Conservation (phyloP, 1,139 yeast species). For the Meyerozyma carpophila region DNA sequence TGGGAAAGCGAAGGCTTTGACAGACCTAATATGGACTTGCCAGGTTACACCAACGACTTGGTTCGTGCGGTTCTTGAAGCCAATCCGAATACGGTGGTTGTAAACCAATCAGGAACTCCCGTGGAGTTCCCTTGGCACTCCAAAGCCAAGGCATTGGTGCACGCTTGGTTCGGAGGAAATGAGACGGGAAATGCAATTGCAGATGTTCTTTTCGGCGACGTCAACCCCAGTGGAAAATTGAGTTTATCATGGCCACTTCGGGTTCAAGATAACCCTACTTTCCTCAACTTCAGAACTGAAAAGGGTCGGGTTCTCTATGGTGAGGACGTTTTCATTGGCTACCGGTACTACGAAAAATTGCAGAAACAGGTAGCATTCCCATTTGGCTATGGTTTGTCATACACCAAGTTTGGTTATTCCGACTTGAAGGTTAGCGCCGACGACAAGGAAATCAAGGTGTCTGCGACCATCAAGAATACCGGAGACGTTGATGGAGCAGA, state of each 20-base stretch:
- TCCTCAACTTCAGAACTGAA: slow-evolving; percentile 20
- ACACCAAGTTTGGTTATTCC: slow-evolving; percentile 35
- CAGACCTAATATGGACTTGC: slow-evolving; percentile 29
- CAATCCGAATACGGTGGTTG: slow-evolving; percentile 3
- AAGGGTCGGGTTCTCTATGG: slow-evolving; percentile 54
- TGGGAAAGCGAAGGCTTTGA: slow-evolving; percentile 50
- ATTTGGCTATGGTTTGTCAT: slow-evolving; percentile 59
- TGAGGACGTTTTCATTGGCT: slow-evolving; percentile 54
- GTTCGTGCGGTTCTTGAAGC: slow-evolving; percentile 6
- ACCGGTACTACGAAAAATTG: slow-evolving; percentile 51
- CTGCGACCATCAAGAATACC: slow-evolving; percentile 37
- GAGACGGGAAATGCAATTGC: slow-evolving; percentile 25
- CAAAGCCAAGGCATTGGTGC: slow-evolving; percentile 8
- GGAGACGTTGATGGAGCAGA: slow-evolving; percentile 40
- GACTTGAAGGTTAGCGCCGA: slow-evolving; percentile 10
- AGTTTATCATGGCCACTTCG: slow-evolving; percentile 20
- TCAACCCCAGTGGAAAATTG: slow-evolving; percentile 22
- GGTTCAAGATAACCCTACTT: slow-evolving; percentile 19
- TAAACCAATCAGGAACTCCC: slow-evolving; percentile 10
- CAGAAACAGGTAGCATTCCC: slow-evolving; percentile 47
- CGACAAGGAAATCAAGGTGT: slow-evolving; percentile 11
- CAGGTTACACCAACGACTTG: slow-evolving; percentile 8
- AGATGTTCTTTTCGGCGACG: slow-evolving; percentile 25
- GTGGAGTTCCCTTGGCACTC: slow-evolving; percentile 10
- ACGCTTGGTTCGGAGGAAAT: slow-evolving; percentile 14